A percentile compares a stretch with the other conserved stretches of the same genome.
Conservation (phyloP, 2,329 filamentous ascomycete species). For the Beauveria varroae region DNA sequence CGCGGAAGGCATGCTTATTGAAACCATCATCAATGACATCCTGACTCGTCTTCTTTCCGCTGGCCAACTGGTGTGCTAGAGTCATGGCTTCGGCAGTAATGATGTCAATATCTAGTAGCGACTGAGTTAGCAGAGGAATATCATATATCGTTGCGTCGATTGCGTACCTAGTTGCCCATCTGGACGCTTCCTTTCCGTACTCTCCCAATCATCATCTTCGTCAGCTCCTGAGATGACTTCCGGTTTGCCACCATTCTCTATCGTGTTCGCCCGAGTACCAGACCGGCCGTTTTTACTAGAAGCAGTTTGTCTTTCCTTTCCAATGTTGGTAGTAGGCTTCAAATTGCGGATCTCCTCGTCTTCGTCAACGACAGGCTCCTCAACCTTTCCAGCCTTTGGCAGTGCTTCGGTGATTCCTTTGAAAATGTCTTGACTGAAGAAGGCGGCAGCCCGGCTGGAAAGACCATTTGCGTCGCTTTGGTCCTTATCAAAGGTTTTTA, state of each 20-base stretch:
- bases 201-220: slow-evolving; percentile 57
- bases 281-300: slow-evolving; percentile 13
- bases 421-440: slow-evolving; percentile 95
- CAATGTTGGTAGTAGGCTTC: slow-evolving; percentile 24
- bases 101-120: slow-evolving; percentile 74
- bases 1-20: slow-evolving; percentile 87
- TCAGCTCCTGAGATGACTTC: slow-evolving; percentile 49
- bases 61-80: slow-evolving; percentile 83
- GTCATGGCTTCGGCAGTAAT: slow-evolving; percentile 99
- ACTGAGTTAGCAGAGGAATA: slow-evolving; percentile 15
- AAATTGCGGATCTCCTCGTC: slow-evolving; percentile 18
- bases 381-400: slow-evolving; percentile 24
- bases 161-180: slow-evolving; percentile 54
- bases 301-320: slow-evolving; percentile 12
- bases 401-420: slow-evolving; percentile 66
- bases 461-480: slow-evolving; percentile 32
- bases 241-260: slow-evolving; percentile 39
- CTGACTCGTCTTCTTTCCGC: slow-evolving; percentile 69
- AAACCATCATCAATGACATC: slow-evolving; percentile 87
- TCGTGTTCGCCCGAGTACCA: slow-evolving; percentile 26
- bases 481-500: slow-evolving; percentile 32
- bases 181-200: slow-evolving; percentile 52
- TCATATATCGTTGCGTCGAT: neutral
- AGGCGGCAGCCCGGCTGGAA: slow-evolving; percentile 78
- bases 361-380: slow-evolving; percentile 28